Conservation (phyloP, 2,329 filamentous ascomycete genomes). For the Cladosporium sp. region DNA sequence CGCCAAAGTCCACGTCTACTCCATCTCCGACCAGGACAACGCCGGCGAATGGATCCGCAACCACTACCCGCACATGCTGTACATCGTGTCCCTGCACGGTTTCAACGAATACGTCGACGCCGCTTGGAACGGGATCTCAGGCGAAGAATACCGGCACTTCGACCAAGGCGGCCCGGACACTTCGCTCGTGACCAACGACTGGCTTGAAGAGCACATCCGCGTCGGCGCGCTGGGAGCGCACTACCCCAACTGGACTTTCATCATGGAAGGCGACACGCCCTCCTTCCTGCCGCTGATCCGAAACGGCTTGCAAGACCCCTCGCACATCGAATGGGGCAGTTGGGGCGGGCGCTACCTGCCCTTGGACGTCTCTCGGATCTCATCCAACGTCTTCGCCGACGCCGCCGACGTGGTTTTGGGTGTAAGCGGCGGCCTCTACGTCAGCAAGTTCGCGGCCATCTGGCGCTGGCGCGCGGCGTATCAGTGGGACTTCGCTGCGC, state of each 20-base stretch:
- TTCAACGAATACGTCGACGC: conserved; percentile 54
- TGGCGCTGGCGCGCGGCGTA: conserved; percentile 52
- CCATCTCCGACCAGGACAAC: conserved; percentile 59
- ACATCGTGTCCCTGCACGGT: conserved; percentile 53
- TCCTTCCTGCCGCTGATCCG: conserved; percentile 49
- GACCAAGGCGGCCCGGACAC: conserved; percentile 48
- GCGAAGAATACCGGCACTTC: conserved; percentile 45
- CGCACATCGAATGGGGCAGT: conserved; percentile 45
- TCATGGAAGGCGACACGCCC: conserved; percentile 52
- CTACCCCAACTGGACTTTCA: conserved; percentile 45
- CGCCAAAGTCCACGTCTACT: conserved; percentile 47
- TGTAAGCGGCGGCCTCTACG: conserved; percentile 30
- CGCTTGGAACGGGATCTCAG: conserved; percentile 55
- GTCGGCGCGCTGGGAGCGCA: conserved; percentile 43
- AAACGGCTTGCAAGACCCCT: conserved; percentile 43
- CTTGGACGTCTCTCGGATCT: conserved; percentile 34
- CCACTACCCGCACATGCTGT: conserved; percentile 52
- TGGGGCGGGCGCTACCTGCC: conserved; percentile 49
- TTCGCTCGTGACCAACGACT: conserved; percentile 46
- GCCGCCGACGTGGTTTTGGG: conserved; percentile 30
- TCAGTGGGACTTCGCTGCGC: conserved; percentile 48
- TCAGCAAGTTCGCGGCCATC: conserved; percentile 47
- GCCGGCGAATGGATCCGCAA: conserved; percentile 54
- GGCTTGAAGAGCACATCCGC: conserved; percentile 53
- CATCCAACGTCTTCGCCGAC: conserved; percentile 35